Conservation (phyloP, 768 basidiomycete genomes). For the Hortiboletus campestris region DNA sequence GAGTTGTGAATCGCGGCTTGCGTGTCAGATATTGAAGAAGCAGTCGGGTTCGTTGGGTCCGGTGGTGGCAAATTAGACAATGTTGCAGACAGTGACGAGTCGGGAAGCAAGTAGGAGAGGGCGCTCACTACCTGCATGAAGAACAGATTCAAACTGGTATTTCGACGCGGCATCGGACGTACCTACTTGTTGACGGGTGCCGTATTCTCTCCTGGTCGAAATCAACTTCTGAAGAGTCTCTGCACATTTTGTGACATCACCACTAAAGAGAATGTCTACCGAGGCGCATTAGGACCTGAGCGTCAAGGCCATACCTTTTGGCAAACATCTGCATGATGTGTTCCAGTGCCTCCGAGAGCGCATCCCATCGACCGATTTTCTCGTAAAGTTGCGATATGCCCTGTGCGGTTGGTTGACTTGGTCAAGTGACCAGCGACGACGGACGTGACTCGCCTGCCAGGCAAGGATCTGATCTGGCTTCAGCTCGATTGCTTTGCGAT, state of each 20-base stretch:
- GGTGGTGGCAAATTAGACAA: conserved; percentile 70
- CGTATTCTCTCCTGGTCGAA: conserved; percentile 56
- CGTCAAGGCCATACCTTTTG: conserved; percentile 46
- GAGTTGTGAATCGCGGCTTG: conserved; percentile 69
- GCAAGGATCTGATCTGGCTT: conserved; percentile 72
- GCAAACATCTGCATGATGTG: conserved; percentile 57
- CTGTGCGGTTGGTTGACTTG: conserved; percentile 36
- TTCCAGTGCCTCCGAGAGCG: conserved; percentile 51
- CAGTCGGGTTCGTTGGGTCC: conserved; percentile 70
- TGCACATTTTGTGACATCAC: conserved; percentile 77
- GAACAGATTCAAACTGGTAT: not conserved
- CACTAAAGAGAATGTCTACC: conserved; percentile 39
- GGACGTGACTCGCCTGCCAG: conserved; percentile 63
- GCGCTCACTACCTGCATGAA: conserved; percentile 58
- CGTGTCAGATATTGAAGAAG: conserved; percentile 53
- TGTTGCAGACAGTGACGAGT: conserved; percentile 59
- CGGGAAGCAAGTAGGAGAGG: conserved; percentile 70
- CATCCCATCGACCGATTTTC: conserved; percentile 54
- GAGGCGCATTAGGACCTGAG: not conserved
- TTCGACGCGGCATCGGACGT: not conserved
- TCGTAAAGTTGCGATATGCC: conserved; percentile 76
- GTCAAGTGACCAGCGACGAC: conserved; percentile 7
- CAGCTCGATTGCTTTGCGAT: conserved; percentile 71
- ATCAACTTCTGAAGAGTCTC: conserved; percentile 79
- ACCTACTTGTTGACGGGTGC: conserved; percentile 56